A percentile compares a stretch with the other conserved stretches of the same genome.
Conservation (phyloP, 2,329 filamentous ascomycete genomes). For the Colletotrichum chlorophyti region DNA sequence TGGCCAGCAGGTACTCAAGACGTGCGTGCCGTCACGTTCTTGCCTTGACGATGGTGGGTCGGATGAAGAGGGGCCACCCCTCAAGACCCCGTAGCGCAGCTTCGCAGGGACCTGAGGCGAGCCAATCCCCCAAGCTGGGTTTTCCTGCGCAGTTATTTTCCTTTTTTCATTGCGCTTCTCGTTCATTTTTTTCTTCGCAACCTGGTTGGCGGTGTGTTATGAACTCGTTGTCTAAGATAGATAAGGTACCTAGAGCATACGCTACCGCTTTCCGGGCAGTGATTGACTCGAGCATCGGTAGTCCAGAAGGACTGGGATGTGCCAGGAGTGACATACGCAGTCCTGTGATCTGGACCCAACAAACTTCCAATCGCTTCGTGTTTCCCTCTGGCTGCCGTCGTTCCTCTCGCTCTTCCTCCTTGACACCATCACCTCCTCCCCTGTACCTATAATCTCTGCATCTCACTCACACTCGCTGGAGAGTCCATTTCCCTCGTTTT, state of each 20-base stretch:
- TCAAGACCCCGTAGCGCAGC: slow-evolving; percentile 18
- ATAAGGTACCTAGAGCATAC: too few species aligned
- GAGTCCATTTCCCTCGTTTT: slow-evolving; percentile 2
- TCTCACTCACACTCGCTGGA: slow-evolving; percentile 11
- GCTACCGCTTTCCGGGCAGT: too few species aligned
- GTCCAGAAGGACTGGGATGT: slow-evolving; percentile 17
- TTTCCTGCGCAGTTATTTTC: slow-evolving; percentile 4
- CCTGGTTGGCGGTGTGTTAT: too few species aligned
- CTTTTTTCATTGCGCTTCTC: neutral
- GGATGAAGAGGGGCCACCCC: slow-evolving; percentile 1
- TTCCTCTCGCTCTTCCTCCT: neutral
- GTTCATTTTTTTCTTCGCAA: neutral
- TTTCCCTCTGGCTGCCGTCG: neutral
- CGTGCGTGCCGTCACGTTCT: neutral
- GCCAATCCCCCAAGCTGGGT: slow-evolving; percentile 19
- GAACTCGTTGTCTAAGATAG: too few species aligned
- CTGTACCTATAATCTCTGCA: neutral
- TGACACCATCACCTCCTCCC: neutral
- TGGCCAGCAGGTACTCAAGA: slow-evolving; percentile 1
- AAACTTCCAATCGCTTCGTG: neutral
- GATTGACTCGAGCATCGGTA: slow-evolving; percentile 17
- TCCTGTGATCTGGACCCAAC: slow-evolving; percentile 24
- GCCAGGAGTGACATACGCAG: slow-evolving; percentile 28
- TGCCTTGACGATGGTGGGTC: slow-evolving; percentile 5
- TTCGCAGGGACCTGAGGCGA: slow-evolving; percentile 18